These are phyloP conservation scores for Yamagishiella unicocca DNA, from an alignment of 139 green algal genomes.

Conservation along the genomic window DNA sequence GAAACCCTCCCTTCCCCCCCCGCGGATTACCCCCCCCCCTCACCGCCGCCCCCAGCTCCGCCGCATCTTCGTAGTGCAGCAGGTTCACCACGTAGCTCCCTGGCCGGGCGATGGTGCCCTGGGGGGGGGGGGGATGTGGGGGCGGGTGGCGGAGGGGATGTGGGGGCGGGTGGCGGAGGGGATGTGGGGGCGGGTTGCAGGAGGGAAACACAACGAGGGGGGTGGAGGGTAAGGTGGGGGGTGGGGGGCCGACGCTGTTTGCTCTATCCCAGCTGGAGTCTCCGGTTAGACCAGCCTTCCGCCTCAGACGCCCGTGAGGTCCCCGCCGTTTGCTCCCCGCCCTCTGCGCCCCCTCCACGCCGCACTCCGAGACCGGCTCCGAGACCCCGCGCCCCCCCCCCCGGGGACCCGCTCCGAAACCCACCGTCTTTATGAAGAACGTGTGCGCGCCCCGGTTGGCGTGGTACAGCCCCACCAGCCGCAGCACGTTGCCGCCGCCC, in stretches of 20 bases:
- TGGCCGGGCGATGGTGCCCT: constrained; percentile 67
- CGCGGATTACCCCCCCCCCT: background rate
- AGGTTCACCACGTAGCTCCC: constrained; percentile 92
- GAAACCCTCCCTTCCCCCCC: background rate
- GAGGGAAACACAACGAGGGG: background rate
- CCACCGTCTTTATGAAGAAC: constrained; percentile 84
- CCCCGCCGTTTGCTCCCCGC: no score
- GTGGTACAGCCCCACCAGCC: constrained; percentile 96
- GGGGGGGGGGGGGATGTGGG: background rate
- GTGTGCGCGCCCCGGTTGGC: constrained; percentile 89
- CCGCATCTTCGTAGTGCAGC: constrained; percentile 99
- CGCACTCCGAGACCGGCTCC: no score
- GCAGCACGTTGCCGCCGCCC: constrained; percentile 89
- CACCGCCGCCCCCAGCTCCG: constrained; percentile 71
- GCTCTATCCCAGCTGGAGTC: no score
- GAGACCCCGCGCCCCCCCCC: no score
- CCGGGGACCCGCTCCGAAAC: background rate
- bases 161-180: background rate
- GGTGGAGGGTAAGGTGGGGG: background rate
- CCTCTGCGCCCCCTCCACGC: no score
- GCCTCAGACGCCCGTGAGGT: no score
- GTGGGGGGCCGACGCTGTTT: no score
- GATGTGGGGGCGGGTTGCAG: background rate
- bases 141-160: background rate
- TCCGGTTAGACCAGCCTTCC: no score